Base-by-base conservation (phyloP, 768 basidiomycete species). In the Rhodosporidiobolus odoratus region DNA sequence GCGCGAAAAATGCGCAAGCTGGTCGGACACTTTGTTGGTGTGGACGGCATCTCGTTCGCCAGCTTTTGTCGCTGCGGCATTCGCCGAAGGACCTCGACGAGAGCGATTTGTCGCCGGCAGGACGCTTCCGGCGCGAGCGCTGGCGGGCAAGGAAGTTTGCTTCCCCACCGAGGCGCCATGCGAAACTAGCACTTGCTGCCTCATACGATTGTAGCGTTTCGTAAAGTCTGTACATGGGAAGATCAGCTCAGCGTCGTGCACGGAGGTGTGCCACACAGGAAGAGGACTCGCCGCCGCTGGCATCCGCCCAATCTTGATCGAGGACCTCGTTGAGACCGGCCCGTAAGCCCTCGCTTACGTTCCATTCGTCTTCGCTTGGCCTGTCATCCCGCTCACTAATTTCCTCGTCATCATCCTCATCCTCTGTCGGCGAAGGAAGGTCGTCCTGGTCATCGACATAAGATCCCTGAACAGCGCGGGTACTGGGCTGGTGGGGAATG, bases 201-300 rank as follows among this genome's bases (percentile, higher is more conserved):
- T 83, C 38, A 98, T 83, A 32, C 96, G 88, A 81, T 98, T 98
- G 81, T 90, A 99, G 76, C 97, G 93, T 80, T 98, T 98, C 41
- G 96, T 98, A 76, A 99, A 97, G 81, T 99, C 96, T 73, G 63
- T 0, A 0, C 23, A 57, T 27, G 30, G 0, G 34, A 35, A 41
- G n/a, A 21, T 27, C 21, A 47, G 66, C 35, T 66, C 30, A 27
- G 50, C 40, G 0, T 30, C 35, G 13, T 34, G 35, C 21, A 23
- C n/a, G n/a, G n/a, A n/a, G 23, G 27, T 2, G 40, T 15, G 25
- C 13, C 10, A 13, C 5, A 23, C 3, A 53, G 32, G 32, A n/a
- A 6, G 27, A 6, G 13, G 27, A 15, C 68, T 21, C 38, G 68
- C 65, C 68, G 5, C 66, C 69, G 15, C 52, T 52, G 0, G 64